Base-by-base conservation (phyloP, 441 rosid species). In the Dalechampia spathulata region DNA sequence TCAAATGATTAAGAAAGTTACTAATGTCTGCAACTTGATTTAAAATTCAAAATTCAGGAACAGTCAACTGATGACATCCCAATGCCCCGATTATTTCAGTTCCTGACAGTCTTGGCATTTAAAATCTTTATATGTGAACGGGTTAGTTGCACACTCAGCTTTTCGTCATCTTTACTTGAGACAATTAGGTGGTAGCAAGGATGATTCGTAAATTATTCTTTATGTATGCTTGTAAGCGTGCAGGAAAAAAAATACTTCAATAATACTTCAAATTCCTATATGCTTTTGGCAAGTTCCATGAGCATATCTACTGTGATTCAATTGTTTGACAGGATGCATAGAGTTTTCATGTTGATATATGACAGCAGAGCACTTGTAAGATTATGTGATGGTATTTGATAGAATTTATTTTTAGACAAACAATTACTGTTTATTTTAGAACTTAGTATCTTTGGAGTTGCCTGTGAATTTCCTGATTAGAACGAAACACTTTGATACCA, bases 1-100 rank as follows among this genome's bases (percentile, higher is more conserved):
- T 20, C 15, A 50, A 22, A 61, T 49, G 52, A 20, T 45, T 23
- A 26, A 30, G 6, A 41, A 20, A 27, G 52, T 13, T 46, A 30
- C 20, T 28, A 52, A 43, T 53, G 43, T 1, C 10, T 30, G 20
- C 52, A 65, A 36, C 42, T 52, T 53, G 47, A 60, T 50, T 47
- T 0, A 58, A 40, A 14, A 61, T 68, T 32, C 50, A 32, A 7
- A 72, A 70, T 76, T 60, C 83, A 90, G 98, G 92, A 78, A 72
- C 76, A 79, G n/a, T 63, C 76, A 67, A 71, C 80, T 6, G 86
- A 79, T 54, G 90, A 79, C 62, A 62, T 87, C 65, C 87, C 86
- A 25, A 85, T 90, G 98, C 96, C 98, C 62, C 90, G 91, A 15
- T 84, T 87, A 19, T 90, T 90, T 74, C 98, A 85, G 61, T 90